Evolutionary conservation across 2,329 filamentous ascomycete species (phyloP).

Genomic region (Fusarium denticulatum): DNA sequence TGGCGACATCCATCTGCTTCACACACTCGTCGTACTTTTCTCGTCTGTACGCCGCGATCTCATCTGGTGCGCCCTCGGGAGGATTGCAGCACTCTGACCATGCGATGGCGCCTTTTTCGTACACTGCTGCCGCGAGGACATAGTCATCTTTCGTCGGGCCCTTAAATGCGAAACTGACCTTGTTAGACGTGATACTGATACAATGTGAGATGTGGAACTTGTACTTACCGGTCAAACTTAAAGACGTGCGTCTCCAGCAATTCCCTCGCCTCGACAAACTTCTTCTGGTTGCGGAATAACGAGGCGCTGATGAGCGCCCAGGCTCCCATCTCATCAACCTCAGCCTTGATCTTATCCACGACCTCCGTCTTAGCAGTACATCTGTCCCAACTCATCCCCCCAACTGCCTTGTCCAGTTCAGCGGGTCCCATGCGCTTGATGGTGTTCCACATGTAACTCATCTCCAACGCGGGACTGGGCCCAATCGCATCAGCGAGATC

Average conservation of each 20-base stretch:
- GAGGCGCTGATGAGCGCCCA: conserved; percentile 73
- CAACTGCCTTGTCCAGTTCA: conserved; percentile 72
- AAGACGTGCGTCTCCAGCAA: conserved; percentile 73
- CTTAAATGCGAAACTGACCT: conserved; percentile 61
- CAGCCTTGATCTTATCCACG: conserved; percentile 58
- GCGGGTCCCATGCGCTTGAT: conserved; percentile 78
- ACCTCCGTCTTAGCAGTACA: conserved; percentile 60
- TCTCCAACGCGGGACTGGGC: conserved; percentile 83
- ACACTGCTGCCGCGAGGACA: conserved; percentile 77
- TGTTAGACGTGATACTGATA: too few species aligned
- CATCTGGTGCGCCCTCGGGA: conserved; percentile 44
- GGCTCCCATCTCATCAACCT: conserved; percentile 70
- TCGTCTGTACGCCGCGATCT: conserved; percentile 51
- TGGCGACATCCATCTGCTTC: conserved; percentile 72
- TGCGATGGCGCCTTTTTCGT: conserved; percentile 84
- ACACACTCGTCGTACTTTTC: conserved; percentile 69
- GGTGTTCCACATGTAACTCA: conserved; percentile 95
- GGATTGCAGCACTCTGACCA: conserved; percentile 74
- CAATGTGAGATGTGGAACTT: conserved; percentile 46
- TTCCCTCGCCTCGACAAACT: conserved; percentile 70
- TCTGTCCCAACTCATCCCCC: conserved; percentile 72
- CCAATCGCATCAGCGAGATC: conserved; percentile 84
- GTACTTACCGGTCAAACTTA: conserved; percentile 68
- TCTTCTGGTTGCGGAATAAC: conserved; percentile 70
- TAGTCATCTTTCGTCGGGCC: conserved; percentile 75